These are phyloP conservation scores for Zalerion maritima DNA, from an alignment of 495 filamentous ascomycete species.

Conservation along the genomic window DNA sequence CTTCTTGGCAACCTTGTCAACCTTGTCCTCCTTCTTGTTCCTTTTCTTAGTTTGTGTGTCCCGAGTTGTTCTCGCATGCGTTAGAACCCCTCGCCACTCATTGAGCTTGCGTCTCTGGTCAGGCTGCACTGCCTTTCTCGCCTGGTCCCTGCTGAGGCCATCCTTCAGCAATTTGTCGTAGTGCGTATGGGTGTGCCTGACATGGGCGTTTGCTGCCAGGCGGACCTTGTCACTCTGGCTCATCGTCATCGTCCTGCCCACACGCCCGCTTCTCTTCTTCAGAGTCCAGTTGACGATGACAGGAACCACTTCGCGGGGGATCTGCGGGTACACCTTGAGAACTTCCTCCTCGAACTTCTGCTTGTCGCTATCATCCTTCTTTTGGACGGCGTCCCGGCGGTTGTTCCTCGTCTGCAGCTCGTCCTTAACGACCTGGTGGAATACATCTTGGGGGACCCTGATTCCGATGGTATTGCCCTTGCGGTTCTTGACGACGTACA, in stretches of 20 bases:
- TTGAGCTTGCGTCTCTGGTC: no score
- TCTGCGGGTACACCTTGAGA: slow-evolving; percentile 14
- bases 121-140: no score
- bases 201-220: slow-evolving; percentile 22
- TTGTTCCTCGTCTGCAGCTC: slow-evolving; percentile 12
- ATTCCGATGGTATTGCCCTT: slow-evolving; percentile 16
- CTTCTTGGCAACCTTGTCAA: no score
- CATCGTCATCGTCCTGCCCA: slow-evolving; percentile 18
- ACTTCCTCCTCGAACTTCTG: slow-evolving; percentile 13
- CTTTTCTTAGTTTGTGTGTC: no score
- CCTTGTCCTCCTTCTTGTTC: no score
- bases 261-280: slow-evolving; percentile 18
- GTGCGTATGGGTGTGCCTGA: slow-evolving; percentile 22
- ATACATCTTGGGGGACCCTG: slow-evolving; percentile 20
- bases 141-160: slow-evolving; percentile 5
- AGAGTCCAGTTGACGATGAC: slow-evolving; percentile 14
- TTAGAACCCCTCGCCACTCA: no score
- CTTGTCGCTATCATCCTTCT: slow-evolving; percentile 15
- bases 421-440: slow-evolving; percentile 11
- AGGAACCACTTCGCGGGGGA: slow-evolving; percentile 10
- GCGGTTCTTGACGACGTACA: slow-evolving; percentile 20
- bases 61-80: no score
- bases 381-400: slow-evolving; percentile 13
- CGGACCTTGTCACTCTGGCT: slow-evolving; percentile 15
- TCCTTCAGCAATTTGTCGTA: slow-evolving; percentile 18